A percentile compares a stretch with the other conserved stretches of the same genome.
Conservation (phyloP, 2,329 filamentous ascomycete genomes). For the Sporothrix pseudoabietina region DNA sequence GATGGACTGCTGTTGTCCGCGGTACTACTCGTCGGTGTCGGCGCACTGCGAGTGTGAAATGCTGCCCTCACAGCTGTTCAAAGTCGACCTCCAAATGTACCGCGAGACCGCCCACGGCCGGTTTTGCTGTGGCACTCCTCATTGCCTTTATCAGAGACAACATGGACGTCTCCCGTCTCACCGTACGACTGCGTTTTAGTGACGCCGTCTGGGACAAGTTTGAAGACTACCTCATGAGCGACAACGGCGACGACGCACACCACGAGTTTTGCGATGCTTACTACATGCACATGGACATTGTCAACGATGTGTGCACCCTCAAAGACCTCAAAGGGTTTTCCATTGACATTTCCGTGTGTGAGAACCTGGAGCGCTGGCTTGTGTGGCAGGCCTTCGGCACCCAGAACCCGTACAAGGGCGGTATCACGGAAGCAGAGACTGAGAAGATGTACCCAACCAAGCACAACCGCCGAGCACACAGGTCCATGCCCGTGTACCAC, state of each 20-base stretch:
- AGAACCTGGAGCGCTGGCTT: not conserved
- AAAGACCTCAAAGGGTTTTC: not conserved
- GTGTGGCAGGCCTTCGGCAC: not conserved
- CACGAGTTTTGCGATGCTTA: not conserved
- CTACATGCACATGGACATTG: conserved; percentile 14
- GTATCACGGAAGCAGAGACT: not conserved
- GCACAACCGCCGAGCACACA: not conserved
- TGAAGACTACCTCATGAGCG: not conserved
- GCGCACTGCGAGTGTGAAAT: conserved; percentile 7
- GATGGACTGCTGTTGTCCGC: conserved; percentile 17
- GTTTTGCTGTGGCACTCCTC: not conserved
- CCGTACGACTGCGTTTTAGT: no score
- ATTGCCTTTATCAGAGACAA: not conserved
- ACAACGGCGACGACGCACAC: not conserved
- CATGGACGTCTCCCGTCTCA: not conserved
- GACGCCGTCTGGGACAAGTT: conserved; percentile 8
- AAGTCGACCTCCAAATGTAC: conserved; percentile 10
- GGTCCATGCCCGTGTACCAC: not conserved
- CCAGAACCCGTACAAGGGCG: conserved; percentile 8
- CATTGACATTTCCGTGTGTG: not conserved
- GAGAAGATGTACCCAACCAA: not conserved
- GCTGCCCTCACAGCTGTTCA: not conserved
- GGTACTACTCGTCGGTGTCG: not conserved
- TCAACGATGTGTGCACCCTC: not conserved
- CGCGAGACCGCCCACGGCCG: not conserved